A percentile compares a stretch with the other conserved stretches of the same genome.
Conservation (phyloP, 1,139 yeast genomes). For the Debaryomycetaceae sp. region DNA sequence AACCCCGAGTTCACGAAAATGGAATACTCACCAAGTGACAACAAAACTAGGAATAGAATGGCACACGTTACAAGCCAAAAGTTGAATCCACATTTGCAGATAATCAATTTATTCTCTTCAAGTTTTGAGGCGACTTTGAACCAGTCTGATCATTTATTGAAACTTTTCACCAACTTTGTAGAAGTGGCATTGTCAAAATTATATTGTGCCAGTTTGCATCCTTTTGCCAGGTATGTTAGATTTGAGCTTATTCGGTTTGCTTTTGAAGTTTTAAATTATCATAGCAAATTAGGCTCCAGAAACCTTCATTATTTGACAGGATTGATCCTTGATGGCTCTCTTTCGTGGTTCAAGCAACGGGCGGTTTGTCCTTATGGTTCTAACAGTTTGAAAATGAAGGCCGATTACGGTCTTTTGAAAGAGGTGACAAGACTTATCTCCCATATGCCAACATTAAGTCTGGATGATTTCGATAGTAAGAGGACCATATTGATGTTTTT, state of each 20-base stretch:
- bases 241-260: conserved; percentile 73
- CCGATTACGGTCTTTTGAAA: conserved; percentile 60
- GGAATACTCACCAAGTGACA: conserved; percentile 90
- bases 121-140: conserved; percentile 77
- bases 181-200: conserved; percentile 57
- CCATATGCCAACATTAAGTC: conserved; percentile 19
- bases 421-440: conserved; percentile 44
- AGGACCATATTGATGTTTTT: conserved; percentile 55
- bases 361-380: conserved; percentile 82
- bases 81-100: conserved; percentile 71
- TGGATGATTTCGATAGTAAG: conserved; percentile 36
- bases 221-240: conserved; percentile 70
- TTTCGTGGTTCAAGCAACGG: conserved; percentile 73
- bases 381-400: conserved; percentile 64
- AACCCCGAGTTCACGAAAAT: conserved; percentile 67
- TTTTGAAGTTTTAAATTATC: conserved; percentile 59
- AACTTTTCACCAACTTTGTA: conserved; percentile 63
- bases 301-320: conserved; percentile 45
- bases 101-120: conserved; percentile 70
- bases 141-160: conserved; percentile 69
- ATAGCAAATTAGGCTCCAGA: conserved; percentile 46
- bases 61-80: conserved; percentile 46
- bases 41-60: conserved; percentile 50
- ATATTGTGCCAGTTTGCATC: conserved; percentile 69
- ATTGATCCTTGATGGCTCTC: conserved; percentile 59